Evolutionary conservation across 1,284 basidiomycete species (phyloP).

Genomic region (Coniferiporia weirii): DNA sequence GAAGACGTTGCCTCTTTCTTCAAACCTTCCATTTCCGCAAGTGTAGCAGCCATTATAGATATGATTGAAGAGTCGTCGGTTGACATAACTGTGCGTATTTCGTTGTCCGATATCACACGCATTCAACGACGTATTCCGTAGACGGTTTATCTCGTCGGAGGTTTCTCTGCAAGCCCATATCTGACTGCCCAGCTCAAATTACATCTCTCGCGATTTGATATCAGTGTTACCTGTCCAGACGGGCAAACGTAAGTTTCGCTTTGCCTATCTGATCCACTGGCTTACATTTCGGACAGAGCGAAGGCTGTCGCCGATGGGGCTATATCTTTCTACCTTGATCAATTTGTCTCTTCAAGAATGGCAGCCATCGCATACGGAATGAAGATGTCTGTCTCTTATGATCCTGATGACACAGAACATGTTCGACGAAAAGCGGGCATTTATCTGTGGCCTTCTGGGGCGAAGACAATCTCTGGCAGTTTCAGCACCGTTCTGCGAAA

Average conservation of each 20-base stretch:
- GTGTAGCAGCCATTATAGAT: slow-evolving; percentile 35
- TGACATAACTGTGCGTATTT: slow-evolving; percentile 40
- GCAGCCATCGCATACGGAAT: slow-evolving; percentile 78
- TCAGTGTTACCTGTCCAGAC: slow-evolving; percentile 66
- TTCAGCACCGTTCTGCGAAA: not conserved
- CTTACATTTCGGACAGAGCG: slow-evolving; percentile 40
- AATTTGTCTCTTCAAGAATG: slow-evolving; percentile 70
- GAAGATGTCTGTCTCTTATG: slow-evolving; percentile 62
- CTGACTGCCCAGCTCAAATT: slow-evolving; percentile 70
- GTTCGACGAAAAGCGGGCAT: slow-evolving; percentile 32
- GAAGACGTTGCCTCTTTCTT: slow-evolving; percentile 39
- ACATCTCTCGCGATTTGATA: slow-evolving; percentile 44
- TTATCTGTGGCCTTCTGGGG: not conserved
- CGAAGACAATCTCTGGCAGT: not conserved
- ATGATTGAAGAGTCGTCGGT: not conserved
- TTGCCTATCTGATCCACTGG: not conserved
- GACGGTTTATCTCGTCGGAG: slow-evolving; percentile 74
- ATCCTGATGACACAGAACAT: slow-evolving; percentile 60
- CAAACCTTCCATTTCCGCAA: slow-evolving; percentile 39
- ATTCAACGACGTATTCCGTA: slow-evolving; percentile 20
- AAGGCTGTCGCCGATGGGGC: slow-evolving; percentile 78
- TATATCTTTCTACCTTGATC: slow-evolving; percentile 75
- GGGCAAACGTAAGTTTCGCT: slow-evolving; percentile 56
- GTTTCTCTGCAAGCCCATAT: slow-evolving; percentile 75
- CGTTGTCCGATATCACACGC: not conserved